Evolutionary conservation across 805 yeast species (phyloP).

Genomic region (Millerozyma miso): DNA sequence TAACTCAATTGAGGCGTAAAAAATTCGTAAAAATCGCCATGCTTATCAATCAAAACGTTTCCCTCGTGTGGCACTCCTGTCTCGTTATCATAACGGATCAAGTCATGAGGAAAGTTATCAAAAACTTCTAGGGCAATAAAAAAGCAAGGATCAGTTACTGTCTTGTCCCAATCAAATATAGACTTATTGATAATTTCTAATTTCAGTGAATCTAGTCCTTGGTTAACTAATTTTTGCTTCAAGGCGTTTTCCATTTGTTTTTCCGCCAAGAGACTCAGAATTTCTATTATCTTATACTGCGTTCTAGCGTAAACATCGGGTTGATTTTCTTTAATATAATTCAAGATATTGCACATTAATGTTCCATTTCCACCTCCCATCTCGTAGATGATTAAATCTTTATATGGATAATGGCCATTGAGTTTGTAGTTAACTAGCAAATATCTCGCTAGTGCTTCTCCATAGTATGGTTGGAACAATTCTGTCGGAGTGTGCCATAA

Average conservation of each 20-base stretch:
- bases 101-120: constrained; percentile 81
- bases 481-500: constrained; percentile 92
- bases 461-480: constrained; percentile 77
- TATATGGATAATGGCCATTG: constrained; percentile 60
- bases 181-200: constrained; percentile 69
- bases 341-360: constrained; percentile 68
- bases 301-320: constrained; percentile 73
- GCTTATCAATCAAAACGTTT: constrained; percentile 64
- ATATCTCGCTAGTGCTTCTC: constrained; percentile 81
- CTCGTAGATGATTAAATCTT: constrained; percentile 74
- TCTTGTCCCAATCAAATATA: constrained; percentile 66
- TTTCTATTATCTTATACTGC: constrained; percentile 68
- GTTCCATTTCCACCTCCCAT: constrained; percentile 92
- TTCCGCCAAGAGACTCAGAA: constrained; percentile 56
- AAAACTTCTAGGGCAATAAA: constrained; percentile 79
- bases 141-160: constrained; percentile 63
- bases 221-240: constrained; percentile 25
- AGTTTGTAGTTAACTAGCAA: constrained; percentile 66
- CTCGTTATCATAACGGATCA: constrained; percentile 65
- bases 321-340: constrained; percentile 54
- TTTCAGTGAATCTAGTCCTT: constrained; percentile 49
- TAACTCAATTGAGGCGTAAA: constrained; percentile 59
- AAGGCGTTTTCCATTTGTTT: constrained; percentile 46
- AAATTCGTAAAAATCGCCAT: constrained; percentile 73
- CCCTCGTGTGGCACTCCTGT: constrained; percentile 74